Evolutionary conservation across 345 rosid species (phyloP), one percentile per base, ranked within the genome.

Genomic region (Camelina hispida): DNA sequence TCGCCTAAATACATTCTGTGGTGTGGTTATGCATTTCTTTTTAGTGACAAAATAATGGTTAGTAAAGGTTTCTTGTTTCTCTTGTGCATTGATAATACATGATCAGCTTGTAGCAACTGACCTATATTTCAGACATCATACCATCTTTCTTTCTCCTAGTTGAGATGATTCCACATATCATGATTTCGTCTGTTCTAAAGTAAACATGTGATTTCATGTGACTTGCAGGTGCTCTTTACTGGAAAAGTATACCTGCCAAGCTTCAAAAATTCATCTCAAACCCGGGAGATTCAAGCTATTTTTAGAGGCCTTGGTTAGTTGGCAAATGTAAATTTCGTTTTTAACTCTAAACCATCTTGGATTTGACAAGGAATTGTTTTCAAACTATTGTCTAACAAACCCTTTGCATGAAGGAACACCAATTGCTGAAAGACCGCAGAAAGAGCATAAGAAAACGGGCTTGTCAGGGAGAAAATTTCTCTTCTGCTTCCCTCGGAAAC

Each of bases 221-320:
- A 72, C 75, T 71, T 80, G 56, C 84, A 96, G 99, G 99, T 96
- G 99, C 98, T 91, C 99, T 78, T 84, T 96, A 73, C 82, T 96
- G 83, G 99, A 93, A 81, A 96, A 93, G 79, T 89, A 96, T 79
- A 93, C 97, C 79, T 96, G 96, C 83, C 93, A 91, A 86, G 98
- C 98, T 76, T 96, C 99, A 74, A 96, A 96, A 84, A 98, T 96
- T 85, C 99, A 93, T 80, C 80, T 90, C 67, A 96, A 91, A 84
- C 99, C 98, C 2, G 88, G 99, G 70, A 87, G 98, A 81, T 93
- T 90, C 76, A 96, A 96, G 85, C 79, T 91, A 73, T 96, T 96
- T 81, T 52, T 93, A 76, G 99, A 96, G 79, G 93, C 98, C 66
- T 84, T 96, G 98, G 99, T 96, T 69, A 88, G 98, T 86, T 73